Base-by-base conservation (phyloP, 495 filamentous ascomycete species). In the Hypoxylon intermedium region DNA sequence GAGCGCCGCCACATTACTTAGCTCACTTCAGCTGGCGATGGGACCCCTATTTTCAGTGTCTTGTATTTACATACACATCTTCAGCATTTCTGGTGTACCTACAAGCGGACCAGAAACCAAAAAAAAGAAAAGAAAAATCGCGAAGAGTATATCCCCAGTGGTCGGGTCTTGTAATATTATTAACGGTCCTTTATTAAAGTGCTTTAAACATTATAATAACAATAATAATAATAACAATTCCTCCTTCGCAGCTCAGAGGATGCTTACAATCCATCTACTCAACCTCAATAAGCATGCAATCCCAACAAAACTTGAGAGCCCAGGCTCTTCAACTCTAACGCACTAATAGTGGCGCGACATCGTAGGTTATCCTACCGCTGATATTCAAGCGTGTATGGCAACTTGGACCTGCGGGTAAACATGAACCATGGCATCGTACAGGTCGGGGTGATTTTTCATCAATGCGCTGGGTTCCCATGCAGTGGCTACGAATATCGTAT, bases 391-490 rank as follows among this genome's bases (percentile, higher is more conserved):
- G 19, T 72, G 69, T 20, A 81, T 79, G 11, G 76, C 77, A 50
- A 74, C 58, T 75, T 95, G 91, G 7, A 96, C 88, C 44, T 89
- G 83, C 9, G 92, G 92, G 74, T 96, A 97, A 28, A 96, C 84
- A 45, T 75, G 65, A 2, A 96, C 79, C 82, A 97, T 88, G 56
- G 80, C 76, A 16, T 85, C 70, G 62, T 91, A 97, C 51, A 98
- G 74, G 52, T 92, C 90, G 0, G 86, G 87, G 71, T 95, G 92
- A 48, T 95, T 87, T 16, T 83, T 77, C 68, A 91, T 89, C 79
- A 97, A 73, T 6, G 92, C 89, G 71, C 93, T 85, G 0, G 93
- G 92, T 67, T 96, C 90, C 88, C 91, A 96, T 0, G 90, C 93
- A 69, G 86, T 85, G 5, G 90, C 90, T 7, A 93, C 89, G 67